Evolutionary conservation across 331 rosid genomes (phyloP), one percentile per base, ranked within the genome.

Genomic region (Quercus tomentella): DNA sequence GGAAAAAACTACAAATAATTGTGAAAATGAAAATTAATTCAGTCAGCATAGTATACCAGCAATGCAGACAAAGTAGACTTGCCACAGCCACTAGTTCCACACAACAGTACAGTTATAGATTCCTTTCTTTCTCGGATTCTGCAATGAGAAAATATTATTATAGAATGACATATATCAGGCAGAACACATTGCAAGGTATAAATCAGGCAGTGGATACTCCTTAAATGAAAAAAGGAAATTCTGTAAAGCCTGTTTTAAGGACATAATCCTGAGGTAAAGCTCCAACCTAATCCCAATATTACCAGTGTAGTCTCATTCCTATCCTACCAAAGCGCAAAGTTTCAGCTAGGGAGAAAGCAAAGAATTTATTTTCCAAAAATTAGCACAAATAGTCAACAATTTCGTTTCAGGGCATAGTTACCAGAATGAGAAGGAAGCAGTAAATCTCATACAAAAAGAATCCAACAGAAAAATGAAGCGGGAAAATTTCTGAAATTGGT

Each of bases 71-170:
- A 85, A 28, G 99, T 96, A 52, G 99, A 96, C 86, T 96, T 96
- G 82, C 99, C 99, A 73, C 99, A 96, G 87, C 99, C 99, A 78
- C 99, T 96, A 55, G 99, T 93, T 84, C 99, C 99, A 84, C 99
- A 96, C 86, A 96, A 77, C 80, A 96, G 86, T 68, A 96, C 92
- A 51, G 97, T 96, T 56, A 93, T 89, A 73, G 99, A 96, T 84
- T 91, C 98, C 90, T 96, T 96, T 87, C 92, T 78, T 83, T 96
- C 99, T 41, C 99, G 92, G 74, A 96, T 85, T 88, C 98, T 96
- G 88, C 74, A 80, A 31, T 21, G 70, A 74, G 54, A 81, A 78
- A 58, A 84, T 76, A 72, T 69, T 45, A 25, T 62, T 71, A 66
- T 61, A 73, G 43, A 60, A 54, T 17, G 70, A 45, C 23, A 75